phyloP scores from a whole-genome alignment of 768 basidiomycete species.

The Boletus insuetus region DNA sequence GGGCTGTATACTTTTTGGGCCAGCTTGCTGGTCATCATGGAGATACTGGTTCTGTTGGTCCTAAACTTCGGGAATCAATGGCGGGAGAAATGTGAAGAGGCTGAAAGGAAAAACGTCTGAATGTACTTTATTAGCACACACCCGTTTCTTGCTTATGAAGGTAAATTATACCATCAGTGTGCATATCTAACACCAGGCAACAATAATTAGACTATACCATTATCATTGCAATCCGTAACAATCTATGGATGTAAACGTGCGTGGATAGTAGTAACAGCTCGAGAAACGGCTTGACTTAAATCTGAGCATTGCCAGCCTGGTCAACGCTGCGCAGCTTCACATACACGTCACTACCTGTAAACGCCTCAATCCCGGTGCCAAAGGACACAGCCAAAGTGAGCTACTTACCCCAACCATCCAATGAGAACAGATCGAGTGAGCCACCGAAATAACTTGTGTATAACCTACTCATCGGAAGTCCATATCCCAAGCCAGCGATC shows the following conservation, averaged over 20 bases:
- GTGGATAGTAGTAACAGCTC: background rate
- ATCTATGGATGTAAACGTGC: background rate
- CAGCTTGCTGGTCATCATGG: conserved; percentile 51
- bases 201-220: background rate
- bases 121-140: background rate
- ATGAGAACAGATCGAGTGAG: conserved; percentile 72
- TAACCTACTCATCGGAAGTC: conserved; percentile 75
- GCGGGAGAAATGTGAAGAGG: conserved; percentile 49
- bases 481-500: conserved; percentile 87
- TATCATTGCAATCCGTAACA: background rate
- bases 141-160: background rate
- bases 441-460: conserved; percentile 88
- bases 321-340: conserved; percentile 54
- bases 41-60: conserved; percentile 54
- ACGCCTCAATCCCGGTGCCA: background rate
- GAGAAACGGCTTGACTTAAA: conserved; percentile 26
- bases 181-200: background rate
- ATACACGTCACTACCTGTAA: conserved; percentile 49
- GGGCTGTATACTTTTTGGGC: conserved; percentile 41
- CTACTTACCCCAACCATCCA: conserved; percentile 79
- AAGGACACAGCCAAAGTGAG: background rate
- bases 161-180: conserved; percentile 3
- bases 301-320: conserved; percentile 49
- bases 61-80: conserved; percentile 57
- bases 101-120: conserved; percentile 31